Percentiles rank a stretch among this genome's conserved stretches.
Conservation (phyloP, 768 basidiomycete genomes). For the Pisolithus albus region DNA sequence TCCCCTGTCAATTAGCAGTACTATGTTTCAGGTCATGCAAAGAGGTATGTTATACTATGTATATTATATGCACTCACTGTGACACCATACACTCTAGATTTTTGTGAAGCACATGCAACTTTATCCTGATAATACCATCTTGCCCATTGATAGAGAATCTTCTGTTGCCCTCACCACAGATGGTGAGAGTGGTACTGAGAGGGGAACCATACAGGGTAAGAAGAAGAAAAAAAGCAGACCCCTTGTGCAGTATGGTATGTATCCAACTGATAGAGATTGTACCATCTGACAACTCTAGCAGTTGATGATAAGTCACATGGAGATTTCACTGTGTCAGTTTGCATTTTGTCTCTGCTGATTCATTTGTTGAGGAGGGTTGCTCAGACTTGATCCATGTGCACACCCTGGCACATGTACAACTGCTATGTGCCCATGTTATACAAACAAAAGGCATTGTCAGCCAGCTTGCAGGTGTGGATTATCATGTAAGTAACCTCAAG, state of each 20-base stretch:
- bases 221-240: conserved; percentile 4
- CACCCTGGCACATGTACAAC: conserved; percentile 44
- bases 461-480: conserved; percentile 41
- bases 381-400: conserved; percentile 34
- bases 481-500: conserved; percentile 29
- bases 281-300: neutral
- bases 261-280: neutral
- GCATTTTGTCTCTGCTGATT: neutral
- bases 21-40: conserved; percentile 43
- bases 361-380: neutral
- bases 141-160: conserved; percentile 7
- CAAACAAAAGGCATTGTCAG: conserved; percentile 36
- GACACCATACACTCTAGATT: conserved; percentile 1
- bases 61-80: neutral
- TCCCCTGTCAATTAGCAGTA: conserved; percentile 44
- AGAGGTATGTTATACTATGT: conserved; percentile 27
- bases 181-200: neutral
- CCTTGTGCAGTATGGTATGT: conserved; percentile 14
- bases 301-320: conserved; percentile 1
- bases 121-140: conserved; percentile 14
- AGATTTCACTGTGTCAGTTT: conserved; percentile 8
- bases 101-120: conserved; percentile 17
- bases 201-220: neutral
- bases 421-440: conserved; percentile 35
- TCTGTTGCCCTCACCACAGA: conserved; percentile 1